These are phyloP conservation scores for Centella asiatica DNA, from an alignment of 129 eudicot species.

Conservation along the genomic window DNA sequence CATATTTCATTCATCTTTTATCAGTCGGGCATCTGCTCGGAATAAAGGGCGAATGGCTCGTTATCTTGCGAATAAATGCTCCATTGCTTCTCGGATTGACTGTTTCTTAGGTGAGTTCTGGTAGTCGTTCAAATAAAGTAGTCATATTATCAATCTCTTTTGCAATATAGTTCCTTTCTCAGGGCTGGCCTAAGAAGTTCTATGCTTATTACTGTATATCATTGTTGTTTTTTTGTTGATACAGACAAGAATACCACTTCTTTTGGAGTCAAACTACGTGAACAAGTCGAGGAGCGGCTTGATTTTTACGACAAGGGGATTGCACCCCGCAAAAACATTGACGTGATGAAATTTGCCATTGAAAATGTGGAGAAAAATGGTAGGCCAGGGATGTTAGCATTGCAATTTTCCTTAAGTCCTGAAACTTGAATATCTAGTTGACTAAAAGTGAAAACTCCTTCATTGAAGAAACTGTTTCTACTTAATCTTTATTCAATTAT, in stretches of 20 bases:
- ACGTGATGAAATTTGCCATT: conserved; percentile 82
- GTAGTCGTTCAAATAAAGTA: neutral
- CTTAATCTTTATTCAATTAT: too few species aligned
- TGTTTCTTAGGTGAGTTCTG: conserved; percentile 58
- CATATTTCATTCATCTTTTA: conserved; percentile 91
- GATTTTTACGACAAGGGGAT: conserved; percentile 44
- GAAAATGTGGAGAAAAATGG: conserved; percentile 52
- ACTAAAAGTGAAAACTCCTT: too few species aligned
- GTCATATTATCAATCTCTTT: neutral
- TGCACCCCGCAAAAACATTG: conserved; percentile 95
- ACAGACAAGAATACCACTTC: conserved; percentile 60
- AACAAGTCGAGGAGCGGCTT: conserved; percentile 92
- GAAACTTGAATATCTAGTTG: neutral
- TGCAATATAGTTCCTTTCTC: neutral
- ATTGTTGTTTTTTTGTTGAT: neutral
- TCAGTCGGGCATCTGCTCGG: conserved; percentile 85
- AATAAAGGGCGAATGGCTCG: conserved; percentile 99
- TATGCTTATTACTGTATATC: neutral
- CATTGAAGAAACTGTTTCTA: too few species aligned
- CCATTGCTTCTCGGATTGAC: conserved; percentile 86
- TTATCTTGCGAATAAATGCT: conserved; percentile 95
- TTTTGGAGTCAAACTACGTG: conserved; percentile 86
- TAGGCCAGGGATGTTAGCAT: conserved; percentile 9
- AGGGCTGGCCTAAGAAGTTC: too few species aligned
- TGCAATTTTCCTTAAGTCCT: neutral